Evolutionary conservation across 1,139 yeast genomes (phyloP), one percentile per base, ranked within the genome.

Genomic region (Sugiyamaella pinicola): DNA sequence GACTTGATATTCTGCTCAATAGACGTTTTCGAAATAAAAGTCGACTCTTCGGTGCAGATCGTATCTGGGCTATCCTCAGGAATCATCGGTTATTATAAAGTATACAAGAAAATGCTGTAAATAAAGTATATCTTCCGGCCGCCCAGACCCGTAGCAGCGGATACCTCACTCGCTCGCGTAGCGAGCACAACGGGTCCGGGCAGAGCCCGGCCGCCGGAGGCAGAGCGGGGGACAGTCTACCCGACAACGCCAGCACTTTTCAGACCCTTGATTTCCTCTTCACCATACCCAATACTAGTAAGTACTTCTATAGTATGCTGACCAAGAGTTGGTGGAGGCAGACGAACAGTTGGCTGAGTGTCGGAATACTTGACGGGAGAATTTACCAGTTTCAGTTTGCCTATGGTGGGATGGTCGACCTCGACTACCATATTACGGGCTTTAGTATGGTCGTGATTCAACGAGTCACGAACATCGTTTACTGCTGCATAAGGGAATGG

Each of bases 401-500:
- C 76, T 49, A 71, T 65, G 8, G 57, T 60, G 4, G 73, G 70
- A 52, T 69, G 76, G 31, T 67, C 68, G 8, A 69, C 68, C 15
- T 60, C 61, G 33, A 66, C 61, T 15, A 74, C 69, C 76, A 73
- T 73, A 45, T 69, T 61, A 19, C 77, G 64, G 0, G 76, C 74
- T 39, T 53, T 56, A 12, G 74, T 62, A 40, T 73, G 77, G 15
- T 69, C 70, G 49, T 70, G 73, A 47, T 65, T 61, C 28, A 74
- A 63, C 6, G 75, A 64, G 5, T 67, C 61, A 51, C 69, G 68
- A 43, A 74, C 64, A 51, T 73, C 76, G 54, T 74, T 74, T 44
- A 74, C 72, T 4, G 76, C 72, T 1, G 77, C 77, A 48, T 67
- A 73, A 5, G 77, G 75, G 56, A 74, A 69, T 31, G 69, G 69